Conservation (phyloP, 2,329 filamentous ascomycete species). For the Onygena corvina region DNA sequence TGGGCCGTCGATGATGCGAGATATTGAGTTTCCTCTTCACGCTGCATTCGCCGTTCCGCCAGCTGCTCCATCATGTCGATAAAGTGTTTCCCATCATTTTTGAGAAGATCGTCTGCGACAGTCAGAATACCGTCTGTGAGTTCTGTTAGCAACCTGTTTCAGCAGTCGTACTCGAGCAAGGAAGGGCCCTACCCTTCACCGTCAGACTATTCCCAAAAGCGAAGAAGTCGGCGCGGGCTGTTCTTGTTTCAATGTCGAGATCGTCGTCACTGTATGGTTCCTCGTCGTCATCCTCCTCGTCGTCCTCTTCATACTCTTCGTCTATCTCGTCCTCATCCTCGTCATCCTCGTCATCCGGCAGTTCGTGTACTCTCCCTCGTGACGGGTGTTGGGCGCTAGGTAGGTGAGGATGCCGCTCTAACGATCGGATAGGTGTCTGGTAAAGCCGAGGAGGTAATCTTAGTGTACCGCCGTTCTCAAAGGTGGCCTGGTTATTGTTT, state of each 20-base stretch:
- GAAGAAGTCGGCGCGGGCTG: conserved; percentile 69
- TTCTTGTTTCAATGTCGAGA: conserved; percentile 50
- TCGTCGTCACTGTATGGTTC: conserved; percentile 56
- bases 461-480: conserved; percentile 50
- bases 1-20: conserved; percentile 49
- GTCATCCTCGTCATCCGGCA: conserved; percentile 46
- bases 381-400: conserved; percentile 52
- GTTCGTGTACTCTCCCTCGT: conserved; percentile 55
- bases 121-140: conserved; percentile 78
- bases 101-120: conserved; percentile 93
- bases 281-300: conserved; percentile 59
- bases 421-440: conserved; percentile 44
- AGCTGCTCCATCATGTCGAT: conserved; percentile 99
- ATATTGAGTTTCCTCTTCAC: conserved; percentile 77
- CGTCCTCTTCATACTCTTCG: conserved; percentile 44
- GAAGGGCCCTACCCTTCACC: conserved; percentile 57
- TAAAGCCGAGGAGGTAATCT: conserved; percentile 54
- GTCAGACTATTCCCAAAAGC: conserved; percentile 95
- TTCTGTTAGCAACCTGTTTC: conserved; percentile 10
- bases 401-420: conserved; percentile 45
- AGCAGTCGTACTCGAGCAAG: background rate
- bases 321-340: conserved; percentile 38
- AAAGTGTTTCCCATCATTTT: conserved; percentile 98
- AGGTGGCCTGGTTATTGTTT: conserved; percentile 58
- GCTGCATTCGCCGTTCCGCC: conserved; percentile 90